Base-by-base conservation (phyloP, 179 eudicot species). In the Drosera spatulata region DNA sequence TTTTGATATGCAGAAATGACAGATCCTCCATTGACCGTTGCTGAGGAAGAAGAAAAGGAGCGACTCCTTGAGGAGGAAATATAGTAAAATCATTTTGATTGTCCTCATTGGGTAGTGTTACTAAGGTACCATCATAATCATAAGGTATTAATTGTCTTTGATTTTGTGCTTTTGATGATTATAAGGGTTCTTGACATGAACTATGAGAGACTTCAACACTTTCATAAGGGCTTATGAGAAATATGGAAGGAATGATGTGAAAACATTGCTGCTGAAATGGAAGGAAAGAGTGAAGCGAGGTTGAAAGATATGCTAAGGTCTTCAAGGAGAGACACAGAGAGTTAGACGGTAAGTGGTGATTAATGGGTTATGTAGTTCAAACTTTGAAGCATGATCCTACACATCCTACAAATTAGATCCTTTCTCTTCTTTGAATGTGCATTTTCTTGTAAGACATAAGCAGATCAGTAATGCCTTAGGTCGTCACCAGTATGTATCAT, bases 101-200 rank as follows among this genome's bases (percentile, higher is more conserved):
- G 33, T 22, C 33, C 1, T 22, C 33, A 7, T 43, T 43, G 45
- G 45, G 45, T 43, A 2, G 45, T 43, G 45, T 43, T 4, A 7
- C 45, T 43, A 7, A 4, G 1, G 8, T 4, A 7, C 45, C 8
- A 2, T 42, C 8, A 7, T 2, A 1, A 43, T 4, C 5, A 43
- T 43, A 43, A 43, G 5, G 45, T 4, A 43, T 43, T 43, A 8
- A 39, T 55, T 64, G 22, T 55, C 10, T 54, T 62, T 58, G 0
- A 3, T 46, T 52, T 38, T 8, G 49, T 22, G 0, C 59, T 40
- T 50, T 39, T 33, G 37, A 59, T 55, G 15, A 41, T 60, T 65
- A 53, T 73, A 93, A 97, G 99, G 99, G 38, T 93, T 93, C 70
- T n/a, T n/a, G n/a, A 75, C 82, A n/a, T 93, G 97, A 97, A 79